Evolutionary conservation across 345 rosid species (phyloP), one percentile per base, ranked within the genome.

Genomic region (Euphorbia tirucalli): DNA sequence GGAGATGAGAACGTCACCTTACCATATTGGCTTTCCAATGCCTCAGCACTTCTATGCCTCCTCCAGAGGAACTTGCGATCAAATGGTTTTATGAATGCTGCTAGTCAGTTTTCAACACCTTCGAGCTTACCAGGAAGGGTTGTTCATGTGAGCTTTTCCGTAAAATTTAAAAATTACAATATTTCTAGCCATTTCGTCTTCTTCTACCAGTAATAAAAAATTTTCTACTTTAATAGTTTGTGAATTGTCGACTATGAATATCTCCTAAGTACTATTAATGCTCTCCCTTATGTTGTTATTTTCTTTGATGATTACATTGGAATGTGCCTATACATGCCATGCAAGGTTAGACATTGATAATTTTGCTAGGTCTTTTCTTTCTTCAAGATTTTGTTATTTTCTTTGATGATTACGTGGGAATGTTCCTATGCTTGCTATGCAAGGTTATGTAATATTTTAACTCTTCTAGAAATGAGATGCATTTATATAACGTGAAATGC

Each of bases 21-120:
- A 71, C 97, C 97, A 65, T 95, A 95, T 78, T 95, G 99, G 99
- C 83, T 95, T 69, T 86, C 97, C 74, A 92, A 90, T 81, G 70
- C 97, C 43, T 89, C 97, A n/a, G 97, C 99, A 73, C 99, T 95
- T 73, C 81, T 95, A 65, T 95, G 99, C 83, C 93, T 92, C 61
- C 83, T 95, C 75, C 99, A 90, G 83, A 88, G 93, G 75, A 92
- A 92, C 79, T 84, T 95, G 32, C 83, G 87, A 46, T 87, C 96
- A 41, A 92, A 85, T 79, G 92, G 91, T 58, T 87, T 95, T 85
- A 67, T 92, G 69, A 79, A 77, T 74, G 83, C 88, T 69, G 70
- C 66, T 61, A 68, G 80, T 80, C 97, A 83, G 49, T 91, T 85
- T 57, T 83, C 89, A 73, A 65, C 86, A 44, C 74, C 89, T 71